Conservation (phyloP, 2,329 filamentous ascomycete genomes). For the Cercospora janseana region DNA sequence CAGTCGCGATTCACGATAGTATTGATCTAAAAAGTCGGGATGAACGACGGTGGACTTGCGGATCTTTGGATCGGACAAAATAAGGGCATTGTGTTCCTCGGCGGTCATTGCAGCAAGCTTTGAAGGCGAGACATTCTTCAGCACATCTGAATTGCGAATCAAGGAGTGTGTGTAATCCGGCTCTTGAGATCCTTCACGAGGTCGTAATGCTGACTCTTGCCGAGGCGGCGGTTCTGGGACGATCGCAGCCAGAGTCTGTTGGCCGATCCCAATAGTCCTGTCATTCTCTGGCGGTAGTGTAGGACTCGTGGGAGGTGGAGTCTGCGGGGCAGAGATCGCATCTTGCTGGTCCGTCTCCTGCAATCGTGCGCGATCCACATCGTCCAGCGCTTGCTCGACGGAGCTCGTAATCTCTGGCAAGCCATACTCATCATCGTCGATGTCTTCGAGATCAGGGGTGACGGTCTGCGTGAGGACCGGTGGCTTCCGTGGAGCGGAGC, state of each 20-base stretch:
- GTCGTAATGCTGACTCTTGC: conserved; percentile 16
- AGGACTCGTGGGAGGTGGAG: conserved; percentile 24
- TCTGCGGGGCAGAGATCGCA: conserved; percentile 15
- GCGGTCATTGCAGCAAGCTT: conserved; percentile 63
- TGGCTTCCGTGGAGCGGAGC: conserved; percentile 13
- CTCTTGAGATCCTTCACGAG: conserved; percentile 36
- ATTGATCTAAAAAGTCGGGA: conserved; percentile 89
- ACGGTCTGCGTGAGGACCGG: conserved; percentile 32
- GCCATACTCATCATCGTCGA: conserved; percentile 32
- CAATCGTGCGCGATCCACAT: conserved; percentile 16
- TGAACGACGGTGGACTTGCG: conserved; percentile 89
- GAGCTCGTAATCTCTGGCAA: conserved; percentile 37
- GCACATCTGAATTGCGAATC: conserved; percentile 33
- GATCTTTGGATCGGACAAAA: conserved; percentile 80
- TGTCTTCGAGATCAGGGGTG: conserved; percentile 36
- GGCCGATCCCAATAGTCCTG: conserved; percentile 8
- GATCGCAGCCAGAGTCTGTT: background rate
- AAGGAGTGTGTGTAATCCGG: conserved; percentile 37
- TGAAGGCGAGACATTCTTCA: conserved; percentile 32
- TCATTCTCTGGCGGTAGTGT: conserved; percentile 7
- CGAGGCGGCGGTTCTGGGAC: background rate
- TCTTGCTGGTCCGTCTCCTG: background rate
- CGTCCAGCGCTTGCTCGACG: conserved; percentile 34
- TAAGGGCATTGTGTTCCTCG: conserved; percentile 85
- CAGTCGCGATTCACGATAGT: conserved; percentile 88